A percentile compares a stretch with the other conserved stretches of the same genome.
These are phyloP conservation scores for Pseudogymnoascus sp. DNA, from an alignment of 2,329 filamentous ascomycete genomes.

Conservation along the genomic window DNA sequence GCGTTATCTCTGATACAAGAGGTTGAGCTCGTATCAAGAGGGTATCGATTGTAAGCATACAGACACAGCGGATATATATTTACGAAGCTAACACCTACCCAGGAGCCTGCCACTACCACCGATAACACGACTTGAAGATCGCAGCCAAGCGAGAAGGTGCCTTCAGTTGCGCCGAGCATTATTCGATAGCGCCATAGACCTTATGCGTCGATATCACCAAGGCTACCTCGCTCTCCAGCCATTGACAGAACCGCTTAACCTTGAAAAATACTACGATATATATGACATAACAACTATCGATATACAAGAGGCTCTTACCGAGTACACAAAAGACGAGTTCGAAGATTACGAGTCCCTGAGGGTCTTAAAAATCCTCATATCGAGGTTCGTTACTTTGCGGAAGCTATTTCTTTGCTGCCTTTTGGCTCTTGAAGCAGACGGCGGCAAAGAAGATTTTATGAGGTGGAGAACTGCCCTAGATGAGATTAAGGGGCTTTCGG, in stretches of 20 bases:
- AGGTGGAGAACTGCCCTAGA: slow-evolving; percentile 76
- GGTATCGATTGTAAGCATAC: slow-evolving; percentile 67
- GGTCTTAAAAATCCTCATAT: slow-evolving; percentile 72
- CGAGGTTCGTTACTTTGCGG: slow-evolving; percentile 71
- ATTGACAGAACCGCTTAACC: slow-evolving; percentile 70
- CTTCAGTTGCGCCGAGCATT: slow-evolving; percentile 72
- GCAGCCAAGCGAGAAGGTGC: slow-evolving; percentile 71
- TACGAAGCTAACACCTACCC: slow-evolving; percentile 19
- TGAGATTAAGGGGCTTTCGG: slow-evolving; percentile 61
- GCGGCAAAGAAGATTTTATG: slow-evolving; percentile 67
- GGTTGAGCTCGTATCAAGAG: slow-evolving; percentile 88
- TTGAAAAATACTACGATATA: slow-evolving; percentile 90
- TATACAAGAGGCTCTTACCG: slow-evolving; percentile 61
- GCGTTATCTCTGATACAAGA: slow-evolving; percentile 82
- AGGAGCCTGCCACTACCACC: slow-evolving; percentile 86
- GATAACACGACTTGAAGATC: slow-evolving; percentile 85
- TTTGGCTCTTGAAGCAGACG: slow-evolving; percentile 76
- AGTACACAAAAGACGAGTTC: slow-evolving; percentile 58
- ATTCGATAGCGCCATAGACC: slow-evolving; percentile 59
- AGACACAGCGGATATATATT: background rate
- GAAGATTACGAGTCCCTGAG: slow-evolving; percentile 75
- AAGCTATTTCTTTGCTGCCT: slow-evolving; percentile 86
- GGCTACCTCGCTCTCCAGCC: slow-evolving; percentile 62
- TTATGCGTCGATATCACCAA: slow-evolving; percentile 66
- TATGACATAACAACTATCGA: slow-evolving; percentile 73